Base-by-base conservation (phyloP, 805 yeast genomes). In the Saturnispora sekii region DNA sequence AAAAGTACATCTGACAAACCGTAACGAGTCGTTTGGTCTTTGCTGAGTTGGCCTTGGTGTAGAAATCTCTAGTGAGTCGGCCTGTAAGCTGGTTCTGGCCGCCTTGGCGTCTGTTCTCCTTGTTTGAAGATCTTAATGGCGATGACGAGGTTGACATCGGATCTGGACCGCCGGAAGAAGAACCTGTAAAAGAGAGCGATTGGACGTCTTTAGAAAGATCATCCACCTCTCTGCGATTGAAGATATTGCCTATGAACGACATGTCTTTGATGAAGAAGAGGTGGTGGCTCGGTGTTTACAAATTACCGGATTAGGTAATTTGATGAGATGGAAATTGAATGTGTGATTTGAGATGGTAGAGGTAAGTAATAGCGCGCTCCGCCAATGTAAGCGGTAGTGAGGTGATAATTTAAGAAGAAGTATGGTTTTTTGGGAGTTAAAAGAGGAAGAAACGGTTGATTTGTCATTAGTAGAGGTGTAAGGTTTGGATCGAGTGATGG, bases 1-100 rank as follows among this genome's bases (percentile, higher is more conserved):
- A 70, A 57, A 93, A 93, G 65, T 83, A 94, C 77, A 88, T 76
- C 60, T 90, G 96, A 35, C 96, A 84, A 26, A 93, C 97, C 41
- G 88, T 83, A 8, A 89, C 95, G 48, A 86, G 67, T 48, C 98
- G 72, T 58, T 82, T 83, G 1, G 94, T 86, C 57, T 86, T 86
- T 41, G 84, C 80, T 38, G 77, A 73, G 47, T 77, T 73, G 6
- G 89, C 83, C 57, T 75, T 76, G 45, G 62, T 57, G 49, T 72
- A 68, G 53, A 80, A 79, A 26, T 77, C 83, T 32, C 61, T 53
- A 28, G 51, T 57, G 16, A 60, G 46, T 40, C 64, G 54, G 10
- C 56, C 57, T 10, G 59, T n/a, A 52, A 50, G 41, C 8, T 37
- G 12, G 10, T 33, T 44, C 12, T 40, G 18, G 16, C 16, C 32